A percentile compares a stretch with the other conserved stretches of the same genome.
These are phyloP conservation scores for Haberlea rhodopensis DNA, from an alignment of 257 asterid species.

Conservation along the genomic window DNA sequence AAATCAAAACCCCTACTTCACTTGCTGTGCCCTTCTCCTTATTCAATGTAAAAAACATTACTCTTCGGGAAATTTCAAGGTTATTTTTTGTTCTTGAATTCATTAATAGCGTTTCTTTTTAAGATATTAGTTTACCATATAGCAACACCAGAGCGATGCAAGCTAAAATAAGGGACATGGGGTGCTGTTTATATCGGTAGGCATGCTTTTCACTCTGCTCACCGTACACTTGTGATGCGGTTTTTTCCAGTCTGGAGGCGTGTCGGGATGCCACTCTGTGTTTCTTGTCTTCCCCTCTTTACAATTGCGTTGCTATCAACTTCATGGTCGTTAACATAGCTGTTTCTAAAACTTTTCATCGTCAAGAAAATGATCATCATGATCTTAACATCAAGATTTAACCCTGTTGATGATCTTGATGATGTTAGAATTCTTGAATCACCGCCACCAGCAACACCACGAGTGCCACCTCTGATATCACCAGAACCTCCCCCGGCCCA, in stretches of 20 bases:
- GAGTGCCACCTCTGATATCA: too few relatives aligned
- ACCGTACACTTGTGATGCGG: slow-evolving; percentile 28
- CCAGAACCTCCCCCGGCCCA: too few relatives aligned
- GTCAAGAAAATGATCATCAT: slow-evolving; percentile 17
- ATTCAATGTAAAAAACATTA: too few relatives aligned
- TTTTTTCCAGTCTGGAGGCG: slow-evolving; percentile 30
- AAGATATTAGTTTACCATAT: slow-evolving; percentile 26
- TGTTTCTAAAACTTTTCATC: slow-evolving; percentile 40
- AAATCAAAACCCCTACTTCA: too few relatives aligned
- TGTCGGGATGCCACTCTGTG: slow-evolving; percentile 31
- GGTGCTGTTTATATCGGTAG: slow-evolving; percentile 46
- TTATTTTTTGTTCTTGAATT: too few relatives aligned
- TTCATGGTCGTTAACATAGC: slow-evolving; percentile 40
- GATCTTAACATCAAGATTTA: not conserved
- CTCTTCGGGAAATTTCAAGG: not conserved
- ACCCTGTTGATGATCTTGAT: slow-evolving; percentile 3
- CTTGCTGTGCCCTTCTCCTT: too few relatives aligned
- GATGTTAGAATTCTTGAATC: not conserved
- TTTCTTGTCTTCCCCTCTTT: slow-evolving; percentile 45
- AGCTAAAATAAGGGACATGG: slow-evolving; percentile 35
- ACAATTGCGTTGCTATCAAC: slow-evolving; percentile 44
- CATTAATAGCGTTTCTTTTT: slow-evolving; percentile 36
- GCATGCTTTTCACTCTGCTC: slow-evolving; percentile 32
- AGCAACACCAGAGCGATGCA: slow-evolving; percentile 33
- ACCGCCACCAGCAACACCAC: slow-evolving; percentile 15